Conservation (phyloP, 2,329 filamentous ascomycete species). For the Emericellopsis atlantica region DNA sequence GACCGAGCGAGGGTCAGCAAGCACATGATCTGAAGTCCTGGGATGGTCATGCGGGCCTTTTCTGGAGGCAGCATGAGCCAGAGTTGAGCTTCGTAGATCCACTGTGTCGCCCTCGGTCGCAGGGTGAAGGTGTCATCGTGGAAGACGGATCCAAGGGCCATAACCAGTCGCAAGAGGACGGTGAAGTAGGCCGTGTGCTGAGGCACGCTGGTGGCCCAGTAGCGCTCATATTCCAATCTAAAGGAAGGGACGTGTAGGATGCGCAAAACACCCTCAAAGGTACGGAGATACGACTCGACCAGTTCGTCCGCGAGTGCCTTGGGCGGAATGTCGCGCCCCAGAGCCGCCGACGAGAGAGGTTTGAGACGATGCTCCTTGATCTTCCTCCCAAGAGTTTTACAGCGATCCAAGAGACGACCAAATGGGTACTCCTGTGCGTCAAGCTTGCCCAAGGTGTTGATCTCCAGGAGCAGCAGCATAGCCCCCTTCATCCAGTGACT, state of each 20-base stretch:
- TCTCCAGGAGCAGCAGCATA: slow-evolving; percentile 17
- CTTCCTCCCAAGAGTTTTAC: slow-evolving; percentile 25
- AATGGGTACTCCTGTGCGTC: slow-evolving; percentile 11
- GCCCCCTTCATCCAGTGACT: slow-evolving; percentile 37
- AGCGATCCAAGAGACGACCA: slow-evolving; percentile 15
- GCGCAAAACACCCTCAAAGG: slow-evolving; percentile 42
- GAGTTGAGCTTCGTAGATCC: slow-evolving; percentile 38
- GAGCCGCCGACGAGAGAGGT: slow-evolving; percentile 18
- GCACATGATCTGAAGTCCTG: slow-evolving; percentile 37
- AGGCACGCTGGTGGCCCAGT: slow-evolving; percentile 19
- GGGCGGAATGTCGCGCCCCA: slow-evolving; percentile 25
- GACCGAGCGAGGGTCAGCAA: slow-evolving; percentile 37
- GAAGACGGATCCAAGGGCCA: slow-evolving; percentile 35
- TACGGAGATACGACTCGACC: slow-evolving; percentile 39
- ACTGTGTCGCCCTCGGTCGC: slow-evolving; percentile 28
- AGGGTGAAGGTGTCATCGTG: slow-evolving; percentile 31
- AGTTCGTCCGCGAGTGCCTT: slow-evolving; percentile 33
- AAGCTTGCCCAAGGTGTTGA: slow-evolving; percentile 11
- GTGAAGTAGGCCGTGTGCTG: slow-evolving; percentile 29
- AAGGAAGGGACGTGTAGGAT: slow-evolving; percentile 47
- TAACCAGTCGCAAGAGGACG: slow-evolving; percentile 39
- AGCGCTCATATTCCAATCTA: slow-evolving; percentile 34
- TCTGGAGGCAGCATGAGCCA: slow-evolving; percentile 34
- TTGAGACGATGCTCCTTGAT: slow-evolving; percentile 27
- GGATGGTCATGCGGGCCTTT: slow-evolving; percentile 35